phyloP scores from a whole-genome alignment of 305 asterid species.

The Fraxinus angustifolia region DNA sequence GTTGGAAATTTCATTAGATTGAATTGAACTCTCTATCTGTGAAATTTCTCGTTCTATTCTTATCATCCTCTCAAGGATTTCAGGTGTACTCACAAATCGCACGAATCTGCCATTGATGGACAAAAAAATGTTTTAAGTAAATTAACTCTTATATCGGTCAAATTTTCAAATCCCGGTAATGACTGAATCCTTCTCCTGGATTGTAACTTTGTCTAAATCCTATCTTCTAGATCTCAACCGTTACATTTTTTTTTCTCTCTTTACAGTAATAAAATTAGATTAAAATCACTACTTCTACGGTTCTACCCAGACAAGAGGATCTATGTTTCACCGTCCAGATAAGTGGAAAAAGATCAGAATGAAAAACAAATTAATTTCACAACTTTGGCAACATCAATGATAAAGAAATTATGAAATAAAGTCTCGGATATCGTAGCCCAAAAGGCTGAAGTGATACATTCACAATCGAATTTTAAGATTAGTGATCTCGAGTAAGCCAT shows the following conservation, averaged over 20 bases:
- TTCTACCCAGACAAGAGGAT: background rate
- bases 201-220: conserved; percentile 1
- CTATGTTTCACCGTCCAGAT: conserved; percentile 8
- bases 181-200: conserved; percentile 3
- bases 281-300: background rate
- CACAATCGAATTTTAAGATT: background rate
- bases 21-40: conserved; percentile 70
- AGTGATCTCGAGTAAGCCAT: background rate
- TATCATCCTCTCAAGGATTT: conserved; percentile 73
- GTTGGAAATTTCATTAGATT: conserved; percentile 42
- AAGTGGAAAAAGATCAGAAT: background rate
- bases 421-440: background rate
- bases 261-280: background rate
- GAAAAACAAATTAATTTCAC: conserved; percentile 1
- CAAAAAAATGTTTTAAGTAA: conserved; percentile 1
- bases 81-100: conserved; percentile 79
- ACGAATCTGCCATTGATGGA: conserved; percentile 53
- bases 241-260: background rate
- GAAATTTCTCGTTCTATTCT: conserved; percentile 61
- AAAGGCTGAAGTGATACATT: background rate
- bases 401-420: background rate
- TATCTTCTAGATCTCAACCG: conserved; percentile 7
- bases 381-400: background rate
- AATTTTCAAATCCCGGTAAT: background rate
- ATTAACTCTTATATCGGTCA: background rate